A percentile compares a stretch with the other conserved stretches of the same genome.
Evolutionary conservation across 805 yeast genomes (phyloP).

Genomic region (Pichia insulana): DNA sequence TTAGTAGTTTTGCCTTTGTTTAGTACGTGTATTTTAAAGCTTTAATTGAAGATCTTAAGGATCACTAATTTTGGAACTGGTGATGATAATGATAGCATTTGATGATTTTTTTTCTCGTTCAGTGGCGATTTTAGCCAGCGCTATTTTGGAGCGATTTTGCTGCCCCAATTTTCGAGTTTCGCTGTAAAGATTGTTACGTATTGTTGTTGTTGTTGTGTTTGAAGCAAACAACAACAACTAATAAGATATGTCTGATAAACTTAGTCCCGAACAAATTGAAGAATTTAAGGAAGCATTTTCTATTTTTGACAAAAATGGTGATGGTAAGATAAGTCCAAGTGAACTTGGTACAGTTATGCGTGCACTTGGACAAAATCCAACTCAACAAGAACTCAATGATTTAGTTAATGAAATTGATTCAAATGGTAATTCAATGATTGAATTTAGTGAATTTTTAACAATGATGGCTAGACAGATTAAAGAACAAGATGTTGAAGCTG

Average conservation of each 20-base stretch:
- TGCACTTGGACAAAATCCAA: slow-evolving; percentile 95
- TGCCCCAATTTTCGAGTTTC: neutral
- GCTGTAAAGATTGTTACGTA: neutral
- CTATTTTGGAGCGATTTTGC: too few species aligned
- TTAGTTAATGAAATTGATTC: slow-evolving; percentile 96
- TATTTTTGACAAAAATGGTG: slow-evolving; percentile 91
- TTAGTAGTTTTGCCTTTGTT: too few species aligned
- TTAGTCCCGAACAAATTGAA: slow-evolving; percentile 92
- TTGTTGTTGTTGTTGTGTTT: too few species aligned
- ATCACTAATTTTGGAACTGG: too few species aligned
- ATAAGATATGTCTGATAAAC: slow-evolving; percentile 58
- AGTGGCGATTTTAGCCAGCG: too few species aligned
- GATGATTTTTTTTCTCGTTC: neutral
- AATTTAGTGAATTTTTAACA: slow-evolving; percentile 74
- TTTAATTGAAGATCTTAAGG: neutral
- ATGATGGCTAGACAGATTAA: slow-evolving; percentile 90
- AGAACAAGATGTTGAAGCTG: slow-evolving; percentile 96
- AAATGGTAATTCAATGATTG: slow-evolving; percentile 86
- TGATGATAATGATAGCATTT: too few species aligned
- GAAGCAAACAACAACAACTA: neutral
- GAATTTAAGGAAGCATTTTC: slow-evolving; percentile 98
- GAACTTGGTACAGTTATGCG: slow-evolving; percentile 98
- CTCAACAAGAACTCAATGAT: slow-evolving; percentile 92
- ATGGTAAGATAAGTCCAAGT: slow-evolving; percentile 91
- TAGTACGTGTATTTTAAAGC: neutral